Conservation (phyloP, 805 yeast genomes). For the Ogataea parapolymorpha region DNA sequence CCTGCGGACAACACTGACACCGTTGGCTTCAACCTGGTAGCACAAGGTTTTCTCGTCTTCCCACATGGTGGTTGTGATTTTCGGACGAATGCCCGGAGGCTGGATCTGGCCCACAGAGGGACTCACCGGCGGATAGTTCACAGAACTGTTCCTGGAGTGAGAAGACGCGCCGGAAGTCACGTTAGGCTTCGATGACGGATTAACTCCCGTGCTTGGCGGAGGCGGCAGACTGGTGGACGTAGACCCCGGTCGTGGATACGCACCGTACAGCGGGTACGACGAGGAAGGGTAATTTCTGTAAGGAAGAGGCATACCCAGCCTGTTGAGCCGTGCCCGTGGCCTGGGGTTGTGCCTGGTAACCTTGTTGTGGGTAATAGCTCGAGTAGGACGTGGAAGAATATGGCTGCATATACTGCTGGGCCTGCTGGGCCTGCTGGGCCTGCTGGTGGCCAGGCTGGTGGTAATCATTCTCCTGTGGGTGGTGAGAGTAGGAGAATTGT, state of each 20-base stretch:
- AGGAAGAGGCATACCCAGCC: constrained; percentile 16
- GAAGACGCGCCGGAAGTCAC: constrained; percentile 8
- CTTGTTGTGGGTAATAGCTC: constrained; percentile 18
- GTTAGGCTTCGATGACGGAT: constrained; percentile 7
- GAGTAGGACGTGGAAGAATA: constrained; percentile 15
- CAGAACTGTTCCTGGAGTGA: constrained; percentile 13
- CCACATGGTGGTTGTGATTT: constrained; percentile 69
- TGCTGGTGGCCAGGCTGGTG: constrained; percentile 19
- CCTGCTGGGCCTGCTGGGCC: constrained; percentile 15
- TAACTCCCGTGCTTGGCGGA: constrained; percentile 10
- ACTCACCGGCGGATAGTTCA: constrained; percentile 23
- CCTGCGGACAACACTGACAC: constrained; percentile 59
- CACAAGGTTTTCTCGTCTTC: constrained; percentile 67
- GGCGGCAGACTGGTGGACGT: constrained; percentile 13
- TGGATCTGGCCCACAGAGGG: constrained; percentile 37
- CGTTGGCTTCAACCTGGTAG: constrained; percentile 66
- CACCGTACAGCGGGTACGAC: constrained; percentile 16
- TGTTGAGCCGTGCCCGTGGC: constrained; percentile 14
- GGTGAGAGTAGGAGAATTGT: constrained; percentile 22
- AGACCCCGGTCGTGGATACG: constrained; percentile 15
- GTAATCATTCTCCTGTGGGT: constrained; percentile 19
- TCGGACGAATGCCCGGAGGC: constrained; percentile 47
- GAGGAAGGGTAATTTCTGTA: constrained; percentile 19
- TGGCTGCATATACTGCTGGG: constrained; percentile 21
- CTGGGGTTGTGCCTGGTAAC: constrained; percentile 18